A percentile compares a stretch with the other conserved stretches of the same genome.
phyloP scores from a whole-genome alignment of 495 filamentous ascomycete species.

The Aspergillus indologenus region DNA sequence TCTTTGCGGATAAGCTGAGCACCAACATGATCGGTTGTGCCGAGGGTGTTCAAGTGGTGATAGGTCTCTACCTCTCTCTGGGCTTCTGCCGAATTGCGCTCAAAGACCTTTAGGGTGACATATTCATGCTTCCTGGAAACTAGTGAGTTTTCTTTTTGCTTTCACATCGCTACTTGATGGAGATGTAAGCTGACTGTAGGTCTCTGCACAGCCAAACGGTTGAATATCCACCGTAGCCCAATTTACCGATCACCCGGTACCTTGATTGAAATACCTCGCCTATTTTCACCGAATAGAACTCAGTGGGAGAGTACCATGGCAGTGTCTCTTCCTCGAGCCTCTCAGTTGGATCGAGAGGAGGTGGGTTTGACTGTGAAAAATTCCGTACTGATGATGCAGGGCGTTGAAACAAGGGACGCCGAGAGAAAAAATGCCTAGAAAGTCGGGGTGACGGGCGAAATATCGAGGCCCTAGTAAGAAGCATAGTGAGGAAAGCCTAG shows the following conservation, averaged over 20 bases:
- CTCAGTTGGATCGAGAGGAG: conserved; percentile 4
- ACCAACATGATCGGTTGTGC: no score
- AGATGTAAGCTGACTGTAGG: conserved; percentile 25
- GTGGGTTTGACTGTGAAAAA: background rate
- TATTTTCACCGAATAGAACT: conserved; percentile 46
- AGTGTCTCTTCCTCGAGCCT: conserved; percentile 41
- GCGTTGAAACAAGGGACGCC: no score
- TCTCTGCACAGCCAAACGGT: conserved; percentile 52
- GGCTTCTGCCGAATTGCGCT: no score
- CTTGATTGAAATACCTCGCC: conserved; percentile 41
- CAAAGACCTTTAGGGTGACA: no score
- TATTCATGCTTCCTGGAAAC: background rate
- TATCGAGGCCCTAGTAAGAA: no score
- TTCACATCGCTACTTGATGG: conserved; percentile 1
- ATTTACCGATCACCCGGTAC: conserved; percentile 51
- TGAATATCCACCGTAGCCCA: conserved; percentile 49
- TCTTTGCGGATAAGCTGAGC: no score
- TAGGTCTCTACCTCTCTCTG: no score
- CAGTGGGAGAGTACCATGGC: conserved; percentile 34
- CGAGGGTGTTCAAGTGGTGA: no score
- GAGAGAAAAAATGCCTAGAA: no score
- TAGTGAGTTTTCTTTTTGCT: conserved; percentile 11
- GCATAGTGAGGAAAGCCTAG: no score
- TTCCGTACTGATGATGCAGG: no score
- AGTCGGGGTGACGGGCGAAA: no score